Conservation (phyloP, 495 filamentous ascomycete genomes). For the Parathielavia appendiculata region DNA sequence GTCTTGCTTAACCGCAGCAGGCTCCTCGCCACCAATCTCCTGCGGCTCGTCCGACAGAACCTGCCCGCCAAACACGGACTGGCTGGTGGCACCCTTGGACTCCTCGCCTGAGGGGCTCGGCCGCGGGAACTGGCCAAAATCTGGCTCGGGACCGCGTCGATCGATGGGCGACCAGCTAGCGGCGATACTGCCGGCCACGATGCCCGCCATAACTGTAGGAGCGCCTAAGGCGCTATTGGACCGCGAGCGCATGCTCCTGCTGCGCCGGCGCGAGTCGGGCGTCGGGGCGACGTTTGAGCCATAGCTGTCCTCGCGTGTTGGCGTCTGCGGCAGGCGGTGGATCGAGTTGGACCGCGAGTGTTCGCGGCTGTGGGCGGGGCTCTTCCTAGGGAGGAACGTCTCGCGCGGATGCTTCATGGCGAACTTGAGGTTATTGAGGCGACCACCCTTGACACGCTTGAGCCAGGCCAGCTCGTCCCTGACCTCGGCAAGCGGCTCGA, state of each 20-base stretch:
- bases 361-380: constrained; percentile 56
- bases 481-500: constrained; percentile 68
- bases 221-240: constrained; percentile 84
- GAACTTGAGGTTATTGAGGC: constrained; percentile 80
- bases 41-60: constrained; percentile 37
- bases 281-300: constrained; percentile 51
- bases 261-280: constrained; percentile 66
- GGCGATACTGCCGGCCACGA: constrained; percentile 80
- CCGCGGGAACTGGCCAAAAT: constrained; percentile 27
- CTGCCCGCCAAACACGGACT: constrained; percentile 24
- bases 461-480: constrained; percentile 79
- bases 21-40: constrained; percentile 28
- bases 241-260: constrained; percentile 66
- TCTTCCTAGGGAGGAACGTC: constrained; percentile 63
- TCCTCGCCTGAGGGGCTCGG: constrained; percentile 17
- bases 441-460: constrained; percentile 86
- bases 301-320: constrained; percentile 52
- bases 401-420: constrained; percentile 74
- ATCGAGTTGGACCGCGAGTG: constrained; percentile 65
- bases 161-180: constrained; percentile 86
- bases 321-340: constrained; percentile 55
- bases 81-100: constrained; percentile 26
- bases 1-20: constrained; percentile 19
- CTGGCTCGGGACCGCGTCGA: constrained; percentile 25
- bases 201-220: constrained; percentile 78